A percentile compares a stretch with the other conserved stretches of the same genome.
phyloP scores from a whole-genome alignment of 768 basidiomycete genomes.

The Tulasnella sp. region DNA sequence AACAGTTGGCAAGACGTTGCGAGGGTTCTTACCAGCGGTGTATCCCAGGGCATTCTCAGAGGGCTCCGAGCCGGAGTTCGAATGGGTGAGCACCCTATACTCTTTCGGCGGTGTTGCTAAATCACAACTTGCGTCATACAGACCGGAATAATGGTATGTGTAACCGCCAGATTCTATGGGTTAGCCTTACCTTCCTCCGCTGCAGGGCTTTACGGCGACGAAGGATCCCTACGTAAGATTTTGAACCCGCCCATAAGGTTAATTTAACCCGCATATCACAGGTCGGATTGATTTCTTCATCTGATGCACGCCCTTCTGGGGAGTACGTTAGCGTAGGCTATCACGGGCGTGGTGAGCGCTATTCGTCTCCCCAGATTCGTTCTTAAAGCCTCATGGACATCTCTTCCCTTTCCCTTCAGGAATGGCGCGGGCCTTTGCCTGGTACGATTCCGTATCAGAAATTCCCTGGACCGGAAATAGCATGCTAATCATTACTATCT shows the following conservation, averaged over 20 bases:
- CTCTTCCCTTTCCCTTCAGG: background rate
- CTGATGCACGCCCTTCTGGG: slow-evolving; percentile 31
- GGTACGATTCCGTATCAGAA: slow-evolving; percentile 42
- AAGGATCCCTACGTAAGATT: slow-evolving; percentile 63
- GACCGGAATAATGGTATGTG: slow-evolving; percentile 73
- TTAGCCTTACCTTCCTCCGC: background rate
- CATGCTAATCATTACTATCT: background rate
- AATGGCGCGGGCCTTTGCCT: slow-evolving; percentile 67
- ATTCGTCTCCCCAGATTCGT: background rate
- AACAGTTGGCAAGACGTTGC: slow-evolving; percentile 47
- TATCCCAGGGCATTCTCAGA: slow-evolving; percentile 54
- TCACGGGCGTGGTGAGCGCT: slow-evolving; percentile 62
- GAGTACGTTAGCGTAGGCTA: slow-evolving; percentile 63
- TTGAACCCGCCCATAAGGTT: background rate
- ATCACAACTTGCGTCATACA: slow-evolving; percentile 33
- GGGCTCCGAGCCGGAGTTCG: slow-evolving; percentile 59
- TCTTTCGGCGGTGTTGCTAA: background rate
- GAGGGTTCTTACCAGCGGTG: slow-evolving; percentile 55
- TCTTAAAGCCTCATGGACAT: background rate
- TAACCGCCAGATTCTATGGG: background rate
- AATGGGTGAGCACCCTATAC: slow-evolving; percentile 59
- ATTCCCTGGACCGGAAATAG: background rate
- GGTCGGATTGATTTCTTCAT: slow-evolving; percentile 58
- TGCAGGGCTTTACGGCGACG: slow-evolving; percentile 47
- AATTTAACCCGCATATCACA: slow-evolving; percentile 32